A percentile compares a stretch with the other conserved stretches of the same genome.
These are phyloP conservation scores for Penicillium ochrochloron DNA, from an alignment of 495 filamentous ascomycete genomes.

Conservation along the genomic window DNA sequence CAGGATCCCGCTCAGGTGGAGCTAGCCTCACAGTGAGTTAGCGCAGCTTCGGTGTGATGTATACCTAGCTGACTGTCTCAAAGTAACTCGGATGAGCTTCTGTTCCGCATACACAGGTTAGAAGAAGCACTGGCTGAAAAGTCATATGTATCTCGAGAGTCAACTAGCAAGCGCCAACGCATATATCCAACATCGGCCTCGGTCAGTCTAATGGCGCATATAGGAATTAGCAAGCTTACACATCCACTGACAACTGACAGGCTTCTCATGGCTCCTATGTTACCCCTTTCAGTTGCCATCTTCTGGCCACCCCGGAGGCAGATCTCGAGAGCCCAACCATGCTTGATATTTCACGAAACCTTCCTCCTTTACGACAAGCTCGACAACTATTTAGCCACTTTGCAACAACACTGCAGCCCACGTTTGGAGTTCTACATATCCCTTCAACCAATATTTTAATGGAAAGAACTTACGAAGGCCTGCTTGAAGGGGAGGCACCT, in stretches of 20 bases:
- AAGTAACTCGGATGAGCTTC: constrained; percentile 24
- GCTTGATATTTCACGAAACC: constrained; percentile 15
- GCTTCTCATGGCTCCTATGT: constrained; percentile 17
- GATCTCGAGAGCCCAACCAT: not conserved
- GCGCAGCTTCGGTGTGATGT: not conserved
- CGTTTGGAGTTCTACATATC: constrained; percentile 34
- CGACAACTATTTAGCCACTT: constrained; percentile 33
- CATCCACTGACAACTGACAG: constrained; percentile 8
- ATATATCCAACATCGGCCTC: not conserved
- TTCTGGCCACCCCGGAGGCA: not conserved
- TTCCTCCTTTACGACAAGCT: constrained; percentile 33
- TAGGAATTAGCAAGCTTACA: not conserved
- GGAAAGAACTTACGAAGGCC: constrained; percentile 29
- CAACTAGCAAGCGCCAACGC: not conserved
- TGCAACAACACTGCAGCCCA: constrained; percentile 27
- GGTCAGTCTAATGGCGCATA: not conserved
- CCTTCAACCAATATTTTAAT: constrained; percentile 28
- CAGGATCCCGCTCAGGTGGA: not conserved
- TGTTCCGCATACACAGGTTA: constrained; percentile 21
- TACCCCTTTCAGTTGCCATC: constrained; percentile 22
- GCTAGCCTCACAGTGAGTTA: constrained; percentile 10
- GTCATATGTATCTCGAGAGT: not conserved
- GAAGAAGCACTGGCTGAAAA: constrained; percentile 21
- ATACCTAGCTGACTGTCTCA: not conserved
- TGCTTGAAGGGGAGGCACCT: constrained; percentile 28